Conservation (phyloP, 2,329 filamentous ascomycete genomes). For the Trichothecium roseum region DNA sequence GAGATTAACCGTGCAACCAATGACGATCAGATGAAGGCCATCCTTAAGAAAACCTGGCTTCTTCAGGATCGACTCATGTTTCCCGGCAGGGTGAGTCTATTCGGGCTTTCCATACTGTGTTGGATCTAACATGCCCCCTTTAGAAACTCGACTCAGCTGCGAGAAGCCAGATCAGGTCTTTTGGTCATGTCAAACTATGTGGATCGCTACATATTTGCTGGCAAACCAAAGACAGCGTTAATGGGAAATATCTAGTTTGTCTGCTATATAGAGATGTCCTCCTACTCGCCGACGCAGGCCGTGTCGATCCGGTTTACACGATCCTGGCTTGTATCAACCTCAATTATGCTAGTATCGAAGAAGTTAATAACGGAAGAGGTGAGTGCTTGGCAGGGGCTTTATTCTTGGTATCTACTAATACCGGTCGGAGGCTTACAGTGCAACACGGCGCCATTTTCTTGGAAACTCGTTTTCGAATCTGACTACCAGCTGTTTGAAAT, state of each 20-base stretch:
- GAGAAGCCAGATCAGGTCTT: slow-evolving; percentile 60
- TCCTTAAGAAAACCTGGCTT: slow-evolving; percentile 73
- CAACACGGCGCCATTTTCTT: slow-evolving; percentile 75
- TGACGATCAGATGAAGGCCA: slow-evolving; percentile 56
- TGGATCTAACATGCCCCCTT: too few relatives aligned
- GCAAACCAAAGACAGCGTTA: slow-evolving; percentile 56
- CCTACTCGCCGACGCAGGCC: slow-evolving; percentile 60
- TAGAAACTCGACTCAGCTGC: slow-evolving; percentile 41
- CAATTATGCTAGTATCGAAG: slow-evolving; percentile 54
- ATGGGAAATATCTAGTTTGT: slow-evolving; percentile 76
- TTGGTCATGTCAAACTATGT: slow-evolving; percentile 74
- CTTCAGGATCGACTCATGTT: slow-evolving; percentile 76
- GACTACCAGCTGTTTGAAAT: slow-evolving; percentile 71
- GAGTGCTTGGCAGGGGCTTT: slow-evolving; percentile 11
- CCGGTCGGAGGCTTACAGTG: slow-evolving; percentile 66
- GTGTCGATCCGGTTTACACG: slow-evolving; percentile 56
- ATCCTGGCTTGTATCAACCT: slow-evolving; percentile 67
- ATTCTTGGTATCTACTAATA: slow-evolving; percentile 4
- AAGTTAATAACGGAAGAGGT: slow-evolving; percentile 68
- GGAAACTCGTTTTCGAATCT: slow-evolving; percentile 82
- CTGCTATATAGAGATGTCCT: slow-evolving; percentile 75
- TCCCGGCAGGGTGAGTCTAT: slow-evolving; percentile 52
- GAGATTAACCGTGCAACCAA: slow-evolving; percentile 81
- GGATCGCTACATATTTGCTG: slow-evolving; percentile 78
- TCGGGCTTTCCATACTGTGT: too few relatives aligned